These are phyloP conservation scores for Lyophyllum shimeji DNA, from an alignment of 768 basidiomycete species.

Conservation along the genomic window DNA sequence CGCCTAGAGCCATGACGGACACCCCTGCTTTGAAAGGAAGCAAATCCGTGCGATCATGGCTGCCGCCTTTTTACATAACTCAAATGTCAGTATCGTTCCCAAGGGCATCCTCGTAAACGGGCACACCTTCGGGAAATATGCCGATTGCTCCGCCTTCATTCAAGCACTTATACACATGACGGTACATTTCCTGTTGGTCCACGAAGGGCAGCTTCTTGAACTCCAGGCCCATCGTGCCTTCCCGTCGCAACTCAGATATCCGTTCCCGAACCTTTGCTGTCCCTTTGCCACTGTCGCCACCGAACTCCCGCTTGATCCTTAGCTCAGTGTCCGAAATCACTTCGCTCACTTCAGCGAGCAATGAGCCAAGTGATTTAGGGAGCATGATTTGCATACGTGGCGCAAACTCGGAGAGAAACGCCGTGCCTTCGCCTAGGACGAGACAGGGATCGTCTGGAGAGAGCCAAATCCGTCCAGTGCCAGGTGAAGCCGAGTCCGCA, in stretches of 20 bases:
- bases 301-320: slow-evolving; percentile 84
- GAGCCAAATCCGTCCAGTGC: slow-evolving; percentile 69
- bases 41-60: slow-evolving; percentile 95
- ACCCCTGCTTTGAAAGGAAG: slow-evolving; percentile 97
- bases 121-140: slow-evolving; percentile 94
- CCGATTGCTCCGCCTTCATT: slow-evolving; percentile 90
- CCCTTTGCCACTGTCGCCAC: slow-evolving; percentile 75
- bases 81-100: slow-evolving; percentile 1
- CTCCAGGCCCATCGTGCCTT: slow-evolving; percentile 61
- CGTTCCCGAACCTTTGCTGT: slow-evolving; percentile 69
- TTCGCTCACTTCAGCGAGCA: slow-evolving; percentile 81
- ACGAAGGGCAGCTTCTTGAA: slow-evolving; percentile 88
- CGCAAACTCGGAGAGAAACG: slow-evolving; percentile 69
- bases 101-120: not conserved
- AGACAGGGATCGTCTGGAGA: slow-evolving; percentile 76
- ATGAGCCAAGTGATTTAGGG: slow-evolving; percentile 74
- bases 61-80: slow-evolving; percentile 66
- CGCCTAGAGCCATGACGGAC: slow-evolving; percentile 96
- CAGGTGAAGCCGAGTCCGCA: slow-evolving; percentile 78
- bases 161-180: slow-evolving; percentile 84
- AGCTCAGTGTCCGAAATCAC: slow-evolving; percentile 87
- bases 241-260: slow-evolving; percentile 53
- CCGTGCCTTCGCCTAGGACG: slow-evolving; percentile 81
- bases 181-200: slow-evolving; percentile 95
- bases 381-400: slow-evolving; percentile 87